Evolutionary conservation across 192 early-diverging fungal species (phyloP).

Genomic region (Backusella luteola): DNA sequence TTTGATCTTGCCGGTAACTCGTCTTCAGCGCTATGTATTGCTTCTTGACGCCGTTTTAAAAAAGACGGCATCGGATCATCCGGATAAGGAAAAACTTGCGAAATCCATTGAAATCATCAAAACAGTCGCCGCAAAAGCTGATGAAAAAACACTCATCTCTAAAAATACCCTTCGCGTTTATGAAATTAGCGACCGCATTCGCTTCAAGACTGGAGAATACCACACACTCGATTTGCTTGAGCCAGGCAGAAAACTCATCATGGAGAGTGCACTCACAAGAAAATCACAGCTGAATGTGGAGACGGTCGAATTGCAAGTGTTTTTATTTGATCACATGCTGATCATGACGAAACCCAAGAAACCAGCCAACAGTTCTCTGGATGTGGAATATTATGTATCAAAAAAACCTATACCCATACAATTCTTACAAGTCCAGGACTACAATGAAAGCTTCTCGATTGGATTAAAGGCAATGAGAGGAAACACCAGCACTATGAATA

Average conservation of each 20-base stretch:
- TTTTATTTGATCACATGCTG: slow-evolving; percentile 88
- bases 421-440: slow-evolving; percentile 56
- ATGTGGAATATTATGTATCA: slow-evolving; percentile 60
- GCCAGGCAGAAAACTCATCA: slow-evolving; percentile 67
- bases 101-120: slow-evolving; percentile 14
- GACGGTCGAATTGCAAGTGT: slow-evolving; percentile 69
- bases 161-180: slow-evolving; percentile 24
- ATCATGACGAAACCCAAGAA: slow-evolving; percentile 66
- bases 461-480: slow-evolving; percentile 16
- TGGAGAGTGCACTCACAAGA: slow-evolving; percentile 71
- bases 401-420: slow-evolving; percentile 80
- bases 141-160: slow-evolving; percentile 11
- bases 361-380: slow-evolving; percentile 41
- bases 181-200: slow-evolving; percentile 24
- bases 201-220: slow-evolving; percentile 21
- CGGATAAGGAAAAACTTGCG: slow-evolving; percentile 66
- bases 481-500: not conserved
- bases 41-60: slow-evolving; percentile 82
- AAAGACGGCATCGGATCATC: slow-evolving; percentile 74
- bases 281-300: slow-evolving; percentile 40
- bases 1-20: slow-evolving; percentile 78
- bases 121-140: slow-evolving; percentile 15
- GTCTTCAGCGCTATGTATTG: slow-evolving; percentile 83
- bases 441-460: slow-evolving; percentile 17
- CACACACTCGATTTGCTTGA: slow-evolving; percentile 73